Conservation (phyloP, 2,329 filamentous ascomycete species). For the Alternaria sp. region DNA sequence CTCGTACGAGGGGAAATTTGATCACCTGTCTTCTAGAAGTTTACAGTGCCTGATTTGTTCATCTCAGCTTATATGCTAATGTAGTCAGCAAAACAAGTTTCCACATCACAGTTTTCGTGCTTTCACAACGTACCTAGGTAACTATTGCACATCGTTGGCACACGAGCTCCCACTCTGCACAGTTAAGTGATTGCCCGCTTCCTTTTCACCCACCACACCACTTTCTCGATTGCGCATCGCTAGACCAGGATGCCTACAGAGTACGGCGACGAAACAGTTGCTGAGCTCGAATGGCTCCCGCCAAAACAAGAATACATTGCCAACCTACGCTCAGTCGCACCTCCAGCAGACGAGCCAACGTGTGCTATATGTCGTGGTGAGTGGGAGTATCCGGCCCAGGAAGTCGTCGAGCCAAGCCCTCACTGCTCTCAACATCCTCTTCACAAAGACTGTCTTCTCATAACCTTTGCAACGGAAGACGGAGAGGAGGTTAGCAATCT, state of each 20-base stretch:
- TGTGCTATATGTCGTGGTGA: background rate
- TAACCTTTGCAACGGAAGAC: background rate
- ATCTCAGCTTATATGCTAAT: background rate
- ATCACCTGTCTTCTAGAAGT: background rate
- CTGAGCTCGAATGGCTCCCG: background rate
- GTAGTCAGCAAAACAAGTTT: background rate
- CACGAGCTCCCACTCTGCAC: background rate
- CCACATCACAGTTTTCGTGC: background rate
- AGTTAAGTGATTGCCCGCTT: background rate
- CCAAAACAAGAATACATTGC: background rate
- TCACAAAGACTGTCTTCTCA: background rate
- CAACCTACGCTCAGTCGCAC: background rate
- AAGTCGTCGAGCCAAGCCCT: background rate
- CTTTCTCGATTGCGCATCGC: background rate
- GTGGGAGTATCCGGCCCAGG: background rate
- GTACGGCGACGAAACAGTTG: background rate
- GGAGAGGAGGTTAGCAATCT: background rate
- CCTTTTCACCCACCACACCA: background rate
- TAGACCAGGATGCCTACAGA: background rate
- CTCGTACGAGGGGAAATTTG: background rate
- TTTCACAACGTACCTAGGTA: background rate
- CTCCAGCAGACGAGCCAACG: background rate
- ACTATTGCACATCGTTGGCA: background rate
- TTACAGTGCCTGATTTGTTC: accelerated
- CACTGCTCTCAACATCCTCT: background rate